phyloP scores from a whole-genome alignment of 2,329 filamentous ascomycete species.

The Acrocalymma vagum region DNA sequence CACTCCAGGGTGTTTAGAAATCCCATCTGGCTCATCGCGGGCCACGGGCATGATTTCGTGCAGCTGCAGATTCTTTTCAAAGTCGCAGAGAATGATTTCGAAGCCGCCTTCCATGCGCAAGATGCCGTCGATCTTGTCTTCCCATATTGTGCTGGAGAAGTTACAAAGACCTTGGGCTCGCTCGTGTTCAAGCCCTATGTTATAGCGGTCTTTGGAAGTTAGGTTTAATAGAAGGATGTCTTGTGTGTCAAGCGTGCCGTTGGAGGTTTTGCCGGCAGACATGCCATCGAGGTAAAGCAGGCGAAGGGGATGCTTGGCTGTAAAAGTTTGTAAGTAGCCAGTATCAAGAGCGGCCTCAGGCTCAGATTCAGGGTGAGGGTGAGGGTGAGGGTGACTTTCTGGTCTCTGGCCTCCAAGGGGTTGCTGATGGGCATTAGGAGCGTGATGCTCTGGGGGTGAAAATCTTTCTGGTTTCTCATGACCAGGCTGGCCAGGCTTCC shows the following conservation, averaged over 20 bases:
- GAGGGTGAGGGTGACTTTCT: too few relatives aligned
- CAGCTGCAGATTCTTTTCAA: constrained; percentile 52
- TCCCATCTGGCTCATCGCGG: neutral
- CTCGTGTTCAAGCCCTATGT: constrained; percentile 56
- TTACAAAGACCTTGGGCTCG: constrained; percentile 67
- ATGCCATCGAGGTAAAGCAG: constrained; percentile 76
- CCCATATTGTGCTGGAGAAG: constrained; percentile 60
- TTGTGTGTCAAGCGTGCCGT: constrained; percentile 74
- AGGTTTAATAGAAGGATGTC: constrained; percentile 66
- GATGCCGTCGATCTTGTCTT: constrained; percentile 66
- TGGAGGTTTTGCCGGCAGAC: constrained; percentile 69
- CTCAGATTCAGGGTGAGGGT: too few relatives aligned
- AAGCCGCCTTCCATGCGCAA: constrained; percentile 75
- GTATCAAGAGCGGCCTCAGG: too few relatives aligned
- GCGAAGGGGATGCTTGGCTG: constrained; percentile 63
- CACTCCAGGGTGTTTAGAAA: constrained; percentile 1
- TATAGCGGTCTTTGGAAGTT: constrained; percentile 9
- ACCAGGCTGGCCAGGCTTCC: too few relatives aligned
- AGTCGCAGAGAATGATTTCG: constrained; percentile 74
- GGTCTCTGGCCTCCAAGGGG: too few relatives aligned
- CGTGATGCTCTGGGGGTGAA: too few relatives aligned
- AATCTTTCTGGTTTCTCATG: too few relatives aligned
- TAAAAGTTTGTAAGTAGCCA: constrained; percentile 75
- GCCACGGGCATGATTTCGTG: constrained; percentile 20
- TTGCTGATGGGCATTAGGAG: too few relatives aligned